Base-by-base conservation (phyloP, 768 basidiomycete species). In the Boletus sensibilis region DNA sequence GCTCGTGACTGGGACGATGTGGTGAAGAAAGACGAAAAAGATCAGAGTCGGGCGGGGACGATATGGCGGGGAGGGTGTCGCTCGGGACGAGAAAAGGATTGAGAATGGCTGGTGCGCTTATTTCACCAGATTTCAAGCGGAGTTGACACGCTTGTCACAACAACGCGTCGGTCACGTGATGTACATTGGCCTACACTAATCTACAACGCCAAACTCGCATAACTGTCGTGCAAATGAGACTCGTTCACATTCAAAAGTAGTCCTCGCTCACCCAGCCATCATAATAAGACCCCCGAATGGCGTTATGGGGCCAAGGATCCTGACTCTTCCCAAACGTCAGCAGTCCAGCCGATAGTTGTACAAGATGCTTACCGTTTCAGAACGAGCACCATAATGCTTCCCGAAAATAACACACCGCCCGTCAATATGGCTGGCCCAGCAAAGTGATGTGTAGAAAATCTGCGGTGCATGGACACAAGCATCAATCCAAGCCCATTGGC, bases 401-500 rank as follows among this genome's bases (percentile, higher is more conserved):
- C 80, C 6, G 87, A 89, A 67, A 90, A 89, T 4, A 88, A 42
- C 1, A 77, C 45, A 0, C 80, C 73, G 2, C 88, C 88, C 1
- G 71, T 70, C 7, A 80, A 74, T 52, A 90, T 85, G 2, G 87
- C 86, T 3, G 83, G 85, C 5, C 85, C 87, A 25, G 88, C 82
- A 64, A 89, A 88, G 11, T 76, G 72, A 64, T 88, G 85, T 1
- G 62, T 55, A 0, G 82, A 70, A 64, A 88, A 87, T 33, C 79
- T 78, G 2, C 78, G 83, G 69, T 90, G 86, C 66, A 83, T 64
- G 2, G 88, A 88, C 12, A 88, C 64, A 11, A 82, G 68, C 63
- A 90, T 69, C 53, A 90, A 72, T 0, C 79, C 85, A 12, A 91
- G 77, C 14, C 89, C 89, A 55, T 90, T 89, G 65, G 78, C 81